These are phyloP conservation scores for Aureoboletus auriporus DNA, from an alignment of 768 basidiomycete genomes.

Conservation along the genomic window DNA sequence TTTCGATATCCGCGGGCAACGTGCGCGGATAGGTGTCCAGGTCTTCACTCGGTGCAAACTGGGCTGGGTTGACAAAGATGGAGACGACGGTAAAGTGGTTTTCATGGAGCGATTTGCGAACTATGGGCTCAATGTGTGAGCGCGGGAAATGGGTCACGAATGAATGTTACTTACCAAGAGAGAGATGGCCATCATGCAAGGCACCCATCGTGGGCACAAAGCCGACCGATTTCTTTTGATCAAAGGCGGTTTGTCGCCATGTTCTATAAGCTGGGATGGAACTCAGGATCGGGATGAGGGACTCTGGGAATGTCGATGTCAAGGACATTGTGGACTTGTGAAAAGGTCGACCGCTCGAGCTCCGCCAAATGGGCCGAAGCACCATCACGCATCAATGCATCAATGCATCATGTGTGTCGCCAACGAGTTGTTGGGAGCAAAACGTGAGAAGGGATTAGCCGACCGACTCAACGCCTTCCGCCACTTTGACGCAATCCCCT, in stretches of 20 bases:
- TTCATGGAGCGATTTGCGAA: constrained; percentile 65
- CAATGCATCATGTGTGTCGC: too few species aligned
- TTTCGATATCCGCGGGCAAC: constrained; percentile 65
- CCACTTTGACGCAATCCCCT: too few species aligned
- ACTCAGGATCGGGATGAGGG: constrained; percentile 47
- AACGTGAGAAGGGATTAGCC: too few species aligned
- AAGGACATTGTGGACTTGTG: constrained; percentile 14
- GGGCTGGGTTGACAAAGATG: constrained; percentile 97
- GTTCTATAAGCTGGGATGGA: constrained; percentile 57
- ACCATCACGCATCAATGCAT: constrained; percentile 11
- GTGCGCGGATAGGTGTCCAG: constrained; percentile 89
- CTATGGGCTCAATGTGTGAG: constrained; percentile 37
- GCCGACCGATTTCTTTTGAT: constrained; percentile 66
- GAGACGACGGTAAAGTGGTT: constrained; percentile 90
- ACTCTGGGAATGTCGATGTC: constrained; percentile 20
- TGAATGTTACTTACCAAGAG: constrained; percentile 60
- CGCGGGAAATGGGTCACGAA: neutral
- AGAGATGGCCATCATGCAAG: constrained; percentile 88
- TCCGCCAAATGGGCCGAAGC: constrained; percentile 1
- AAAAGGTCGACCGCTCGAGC: neutral
- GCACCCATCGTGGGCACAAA: constrained; percentile 99
- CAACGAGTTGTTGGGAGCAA: too few species aligned
- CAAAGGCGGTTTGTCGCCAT: constrained; percentile 71
- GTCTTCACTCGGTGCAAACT: constrained; percentile 96
- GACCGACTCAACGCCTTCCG: too few species aligned